phyloP scores from a whole-genome alignment of 108 stramenopile genomes.

The Pelagomonas calceolata region DNA sequence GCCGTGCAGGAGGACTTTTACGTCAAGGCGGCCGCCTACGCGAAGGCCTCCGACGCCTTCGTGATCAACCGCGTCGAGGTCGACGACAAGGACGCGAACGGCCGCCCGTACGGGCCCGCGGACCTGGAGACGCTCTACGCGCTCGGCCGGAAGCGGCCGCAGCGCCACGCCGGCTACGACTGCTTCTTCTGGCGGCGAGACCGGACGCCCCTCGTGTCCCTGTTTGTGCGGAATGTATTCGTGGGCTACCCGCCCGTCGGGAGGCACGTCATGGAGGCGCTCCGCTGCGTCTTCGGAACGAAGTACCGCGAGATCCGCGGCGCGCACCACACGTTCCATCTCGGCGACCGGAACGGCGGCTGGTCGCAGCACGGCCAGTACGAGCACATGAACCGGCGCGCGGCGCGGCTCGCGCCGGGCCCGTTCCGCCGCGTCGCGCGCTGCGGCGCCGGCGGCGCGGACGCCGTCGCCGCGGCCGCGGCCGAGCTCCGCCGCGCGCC shows the following conservation, averaged over 20 bases:
- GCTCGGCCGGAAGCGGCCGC: background rate
- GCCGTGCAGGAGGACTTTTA: slow-evolving; percentile 1
- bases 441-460: background rate
- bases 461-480: background rate
- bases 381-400: background rate
- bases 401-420: background rate
- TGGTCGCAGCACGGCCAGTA: background rate
- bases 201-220: background rate
- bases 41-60: background rate
- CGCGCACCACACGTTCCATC: background rate
- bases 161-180: background rate
- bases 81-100: background rate
- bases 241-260: background rate
- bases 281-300: background rate
- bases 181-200: background rate
- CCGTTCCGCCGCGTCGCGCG: background rate
- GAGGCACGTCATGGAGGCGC: background rate
- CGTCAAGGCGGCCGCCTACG: background rate
- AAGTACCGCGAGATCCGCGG: background rate
- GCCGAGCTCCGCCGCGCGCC: background rate
- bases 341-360: background rate
- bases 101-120: background rate
- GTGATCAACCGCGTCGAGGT: slow-evolving; percentile 1
- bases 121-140: background rate
- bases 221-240: background rate